phyloP scores from a whole-genome alignment of 805 yeast species.

The Torulaspora gathmanii region DNA sequence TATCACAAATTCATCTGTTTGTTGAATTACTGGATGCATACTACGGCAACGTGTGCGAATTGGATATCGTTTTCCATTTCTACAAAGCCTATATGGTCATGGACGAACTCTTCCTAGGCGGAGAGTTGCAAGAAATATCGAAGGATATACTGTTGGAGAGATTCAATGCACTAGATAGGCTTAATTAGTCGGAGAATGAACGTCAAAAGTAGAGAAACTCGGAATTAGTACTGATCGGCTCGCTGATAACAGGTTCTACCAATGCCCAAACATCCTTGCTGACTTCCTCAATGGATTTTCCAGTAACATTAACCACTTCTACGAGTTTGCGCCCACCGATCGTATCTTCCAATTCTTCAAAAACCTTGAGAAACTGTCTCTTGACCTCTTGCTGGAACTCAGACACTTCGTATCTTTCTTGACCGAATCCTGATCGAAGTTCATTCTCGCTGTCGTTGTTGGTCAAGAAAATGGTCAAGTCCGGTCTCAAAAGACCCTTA shows the following conservation, averaged over 20 bases:
- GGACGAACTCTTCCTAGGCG: constrained; percentile 85
- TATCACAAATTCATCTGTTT: constrained; percentile 80
- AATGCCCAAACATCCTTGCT: constrained; percentile 41
- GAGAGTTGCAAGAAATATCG: constrained; percentile 85
- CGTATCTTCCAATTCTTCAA: constrained; percentile 34
- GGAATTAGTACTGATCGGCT: not conserved
- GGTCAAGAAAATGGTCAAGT: constrained; percentile 70
- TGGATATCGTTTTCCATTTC: constrained; percentile 89
- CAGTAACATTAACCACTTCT: constrained; percentile 56
- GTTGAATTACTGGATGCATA: constrained; percentile 84
- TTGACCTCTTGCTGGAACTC: constrained; percentile 75
- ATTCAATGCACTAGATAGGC: constrained; percentile 56
- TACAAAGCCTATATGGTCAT: constrained; percentile 74
- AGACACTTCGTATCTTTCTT: constrained; percentile 80
- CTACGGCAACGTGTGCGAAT: constrained; percentile 88
- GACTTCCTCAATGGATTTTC: constrained; percentile 54
- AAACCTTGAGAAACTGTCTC: constrained; percentile 48
- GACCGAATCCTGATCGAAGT: constrained; percentile 79
- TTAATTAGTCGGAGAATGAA: constrained; percentile 40
- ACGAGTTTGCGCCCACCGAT: constrained; percentile 28
- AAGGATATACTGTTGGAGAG: constrained; percentile 62
- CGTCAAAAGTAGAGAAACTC: constrained; percentile 18
- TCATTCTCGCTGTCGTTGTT: constrained; percentile 38
- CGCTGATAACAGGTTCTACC: constrained; percentile 15
- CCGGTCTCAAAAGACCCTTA: constrained; percentile 81